Conservation (phyloP, 768 basidiomycete genomes). For the Mycena belliarum region DNA sequence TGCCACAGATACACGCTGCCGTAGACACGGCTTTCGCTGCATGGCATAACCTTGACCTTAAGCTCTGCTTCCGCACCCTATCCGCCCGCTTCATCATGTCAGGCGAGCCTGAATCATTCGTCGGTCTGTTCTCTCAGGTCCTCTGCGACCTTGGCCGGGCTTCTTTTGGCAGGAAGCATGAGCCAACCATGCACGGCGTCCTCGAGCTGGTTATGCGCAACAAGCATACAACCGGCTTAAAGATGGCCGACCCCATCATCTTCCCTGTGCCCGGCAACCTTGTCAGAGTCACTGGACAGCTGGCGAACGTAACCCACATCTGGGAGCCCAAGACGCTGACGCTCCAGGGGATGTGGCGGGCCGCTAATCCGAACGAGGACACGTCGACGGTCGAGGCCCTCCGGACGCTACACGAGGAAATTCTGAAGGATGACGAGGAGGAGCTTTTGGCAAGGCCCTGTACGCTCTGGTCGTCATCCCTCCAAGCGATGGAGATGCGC, state of each 20-base stretch:
- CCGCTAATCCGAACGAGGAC: not conserved
- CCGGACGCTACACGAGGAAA: not conserved
- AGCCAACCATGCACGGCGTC: conserved; percentile 6
- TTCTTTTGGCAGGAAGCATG: not conserved
- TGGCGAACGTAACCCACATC: not conserved
- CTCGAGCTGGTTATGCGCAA: conserved; percentile 14
- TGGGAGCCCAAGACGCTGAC: not conserved
- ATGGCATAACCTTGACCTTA: too few species aligned
- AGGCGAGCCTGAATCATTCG: not conserved
- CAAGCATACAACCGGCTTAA: not conserved
- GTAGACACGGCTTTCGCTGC: too few species aligned
- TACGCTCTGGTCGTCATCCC: too few species aligned
- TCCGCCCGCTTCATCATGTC: too few species aligned
- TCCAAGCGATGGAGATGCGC: too few species aligned
- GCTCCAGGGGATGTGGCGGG: conserved; percentile 12
- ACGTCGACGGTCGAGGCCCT: conserved; percentile 1
- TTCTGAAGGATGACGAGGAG: conserved; percentile 3
- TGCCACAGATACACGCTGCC: too few species aligned
- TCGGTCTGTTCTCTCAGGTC: not conserved
- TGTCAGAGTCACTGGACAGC: not conserved
- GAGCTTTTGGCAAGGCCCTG: too few species aligned
- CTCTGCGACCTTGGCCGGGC: not conserved
- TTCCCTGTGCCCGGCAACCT: not conserved
- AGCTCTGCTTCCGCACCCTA: too few species aligned
- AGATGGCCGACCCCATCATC: not conserved